Conservation (phyloP, 2,329 filamentous ascomycete species). For the Paecilomyces sp. region DNA sequence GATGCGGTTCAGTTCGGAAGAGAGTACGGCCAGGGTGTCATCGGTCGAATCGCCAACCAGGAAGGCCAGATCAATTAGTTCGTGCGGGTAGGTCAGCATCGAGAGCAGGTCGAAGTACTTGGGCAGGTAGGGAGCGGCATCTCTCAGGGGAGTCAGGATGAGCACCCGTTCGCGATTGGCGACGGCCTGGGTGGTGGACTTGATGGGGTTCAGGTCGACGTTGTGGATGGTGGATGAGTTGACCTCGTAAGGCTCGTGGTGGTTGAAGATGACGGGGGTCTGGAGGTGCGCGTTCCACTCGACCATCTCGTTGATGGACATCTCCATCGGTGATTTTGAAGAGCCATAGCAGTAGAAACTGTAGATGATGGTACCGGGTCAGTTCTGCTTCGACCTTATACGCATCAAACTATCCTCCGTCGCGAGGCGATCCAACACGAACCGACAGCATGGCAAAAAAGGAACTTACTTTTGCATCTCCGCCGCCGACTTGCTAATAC, state of each 20-base stretch:
- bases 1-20: conserved; percentile 77
- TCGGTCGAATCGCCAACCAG: conserved; percentile 87
- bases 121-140: conserved; percentile 72
- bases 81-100: conserved; percentile 86
- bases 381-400: neutral
- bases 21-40: conserved; percentile 81
- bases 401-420: neutral
- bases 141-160: conserved; percentile 86
- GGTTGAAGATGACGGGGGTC: conserved; percentile 94
- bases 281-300: conserved; percentile 83
- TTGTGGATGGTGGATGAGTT: conserved; percentile 72
- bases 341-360: conserved; percentile 98
- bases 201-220: conserved; percentile 77
- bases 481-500: conserved; percentile 68
- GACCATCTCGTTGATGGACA: conserved; percentile 83
- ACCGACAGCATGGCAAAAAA: neutral
- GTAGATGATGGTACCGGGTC: conserved; percentile 8
- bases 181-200: conserved; percentile 70
- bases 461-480: conserved; percentile 79
- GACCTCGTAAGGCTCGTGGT: conserved; percentile 79
- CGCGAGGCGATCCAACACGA: neutral
- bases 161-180: conserved; percentile 80
- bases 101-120: conserved; percentile 92
- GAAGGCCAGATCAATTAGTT: conserved; percentile 91
- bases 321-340: conserved; percentile 89